Evolutionary conservation across 179 eudicot species (phyloP).

Genomic region (Silene coronaria): DNA sequence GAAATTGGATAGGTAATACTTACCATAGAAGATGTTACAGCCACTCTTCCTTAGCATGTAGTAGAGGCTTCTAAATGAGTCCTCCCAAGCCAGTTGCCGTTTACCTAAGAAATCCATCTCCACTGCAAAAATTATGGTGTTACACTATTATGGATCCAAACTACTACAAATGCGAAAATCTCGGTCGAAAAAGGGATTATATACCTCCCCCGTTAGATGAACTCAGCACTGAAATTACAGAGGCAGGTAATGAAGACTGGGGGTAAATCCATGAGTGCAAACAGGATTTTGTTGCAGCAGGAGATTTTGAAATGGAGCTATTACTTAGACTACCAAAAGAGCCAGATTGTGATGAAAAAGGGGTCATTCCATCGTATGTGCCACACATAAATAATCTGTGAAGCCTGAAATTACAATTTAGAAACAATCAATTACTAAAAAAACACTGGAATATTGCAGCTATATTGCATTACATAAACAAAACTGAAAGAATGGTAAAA

Average conservation of each 20-base stretch:
- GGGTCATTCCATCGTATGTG: conserved; percentile 36
- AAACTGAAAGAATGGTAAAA: not conserved
- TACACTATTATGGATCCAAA: not conserved
- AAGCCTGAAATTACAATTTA: conserved; percentile 48
- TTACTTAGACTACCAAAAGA: conserved; percentile 20
- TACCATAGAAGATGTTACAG: conserved; percentile 84
- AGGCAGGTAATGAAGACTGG: conserved; percentile 74
- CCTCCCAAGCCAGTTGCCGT: conserved; percentile 85
- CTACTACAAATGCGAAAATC: conserved; percentile 2
- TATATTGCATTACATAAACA: not conserved
- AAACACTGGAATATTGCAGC: not conserved
- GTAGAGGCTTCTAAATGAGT: conserved; percentile 81
- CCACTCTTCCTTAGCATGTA: conserved; percentile 68
- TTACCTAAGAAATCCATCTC: conserved; percentile 65
- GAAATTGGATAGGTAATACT: conserved; percentile 1
- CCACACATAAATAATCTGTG: conserved; percentile 60
- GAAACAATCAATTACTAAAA: not conserved
- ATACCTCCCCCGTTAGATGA: conserved; percentile 55
- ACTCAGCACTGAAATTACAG: conserved; percentile 58
- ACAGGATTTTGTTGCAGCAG: conserved; percentile 27
- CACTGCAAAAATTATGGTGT: conserved; percentile 31
- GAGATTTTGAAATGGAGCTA: conserved; percentile 15
- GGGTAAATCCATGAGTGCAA: conserved; percentile 83
- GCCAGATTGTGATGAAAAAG: conserved; percentile 31
- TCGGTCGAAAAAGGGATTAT: not conserved